A percentile compares a stretch with the other conserved stretches of the same genome.
Conservation (phyloP, 2,329 filamentous ascomycete species). For the Sphaerulina vaccinii region DNA sequence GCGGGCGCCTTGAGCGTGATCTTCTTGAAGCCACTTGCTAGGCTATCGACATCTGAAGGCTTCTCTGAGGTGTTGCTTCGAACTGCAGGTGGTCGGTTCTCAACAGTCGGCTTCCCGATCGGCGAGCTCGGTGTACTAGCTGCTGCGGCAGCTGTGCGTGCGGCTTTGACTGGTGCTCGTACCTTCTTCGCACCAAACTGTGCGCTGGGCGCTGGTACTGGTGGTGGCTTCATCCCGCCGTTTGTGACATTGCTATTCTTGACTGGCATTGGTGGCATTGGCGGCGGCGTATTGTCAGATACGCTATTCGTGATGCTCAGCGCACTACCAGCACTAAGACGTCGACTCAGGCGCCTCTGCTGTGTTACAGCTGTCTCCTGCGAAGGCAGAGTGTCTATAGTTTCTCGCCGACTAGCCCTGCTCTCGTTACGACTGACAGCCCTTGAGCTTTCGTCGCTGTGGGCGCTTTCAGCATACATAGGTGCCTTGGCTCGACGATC, state of each 20-base stretch:
- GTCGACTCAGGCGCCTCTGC: constrained; percentile 29
- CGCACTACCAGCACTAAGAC: constrained; percentile 36
- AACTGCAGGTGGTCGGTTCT: not conserved
- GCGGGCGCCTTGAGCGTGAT: constrained; percentile 59
- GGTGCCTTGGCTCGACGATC: constrained; percentile 28
- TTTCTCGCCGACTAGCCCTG: constrained; percentile 34
- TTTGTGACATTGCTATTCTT: constrained; percentile 13
- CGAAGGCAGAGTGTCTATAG: constrained; percentile 40
- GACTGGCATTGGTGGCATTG: constrained; percentile 27
- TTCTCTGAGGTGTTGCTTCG: constrained; percentile 6
- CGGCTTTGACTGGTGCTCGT: constrained; percentile 24
- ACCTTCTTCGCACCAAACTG: constrained; percentile 32
- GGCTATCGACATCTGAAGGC: constrained; percentile 47
- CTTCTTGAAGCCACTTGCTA: constrained; percentile 55
- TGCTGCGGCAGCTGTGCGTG: constrained; percentile 13
- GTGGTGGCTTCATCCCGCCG: constrained; percentile 34
- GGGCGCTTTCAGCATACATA: constrained; percentile 25
- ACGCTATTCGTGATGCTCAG: constrained; percentile 30
- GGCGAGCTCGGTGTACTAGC: constrained; percentile 40
- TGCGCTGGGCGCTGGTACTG: constrained; percentile 18
- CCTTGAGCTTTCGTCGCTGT: constrained; percentile 30
- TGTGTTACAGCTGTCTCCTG: constrained; percentile 31
- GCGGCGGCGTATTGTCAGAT: constrained; percentile 20
- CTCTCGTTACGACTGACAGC: constrained; percentile 26
- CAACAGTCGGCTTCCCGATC: constrained; percentile 40